These are phyloP conservation scores for Aureobasidium lini DNA, from an alignment of 2,329 filamentous ascomycete species.

Conservation along the genomic window DNA sequence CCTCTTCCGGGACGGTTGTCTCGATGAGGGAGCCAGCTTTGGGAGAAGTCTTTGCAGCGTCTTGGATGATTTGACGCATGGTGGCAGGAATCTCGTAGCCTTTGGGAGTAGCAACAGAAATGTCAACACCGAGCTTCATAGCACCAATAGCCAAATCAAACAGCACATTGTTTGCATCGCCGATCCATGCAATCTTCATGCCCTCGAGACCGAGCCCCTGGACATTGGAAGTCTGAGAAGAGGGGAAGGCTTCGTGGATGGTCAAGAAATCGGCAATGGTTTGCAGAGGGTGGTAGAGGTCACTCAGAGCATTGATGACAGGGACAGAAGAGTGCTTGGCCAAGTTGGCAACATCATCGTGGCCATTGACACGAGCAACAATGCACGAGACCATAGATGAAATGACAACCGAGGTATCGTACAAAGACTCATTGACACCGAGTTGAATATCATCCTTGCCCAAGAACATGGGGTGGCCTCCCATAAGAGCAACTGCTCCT, in stretches of 20 bases:
- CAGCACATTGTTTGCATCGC: conserved; percentile 94
- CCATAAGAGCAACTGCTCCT: conserved; percentile 77
- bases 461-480: conserved; percentile 92
- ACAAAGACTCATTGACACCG: conserved; percentile 91
- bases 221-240: conserved; percentile 24
- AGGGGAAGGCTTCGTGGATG: conserved; percentile 67
- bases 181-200: conserved; percentile 90
- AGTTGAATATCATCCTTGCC: conserved; percentile 95
- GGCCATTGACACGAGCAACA: conserved; percentile 46
- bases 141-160: conserved; percentile 87
- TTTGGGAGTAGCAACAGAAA: conserved; percentile 77
- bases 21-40: conserved; percentile 62
- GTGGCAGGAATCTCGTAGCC: conserved; percentile 72
- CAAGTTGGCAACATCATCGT: conserved; percentile 41
- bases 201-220: conserved; percentile 63
- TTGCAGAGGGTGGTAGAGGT: conserved; percentile 89
- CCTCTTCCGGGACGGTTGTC: conserved; percentile 76
- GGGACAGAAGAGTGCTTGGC: conserved; percentile 43
- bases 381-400: conserved; percentile 58
- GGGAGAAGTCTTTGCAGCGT: conserved; percentile 50
- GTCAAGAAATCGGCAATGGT: conserved; percentile 92
- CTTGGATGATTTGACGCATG: conserved; percentile 67
- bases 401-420: conserved; percentile 84
- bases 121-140: conserved; percentile 76
- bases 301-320: conserved; percentile 59